A percentile compares a stretch with the other conserved stretches of the same genome.
phyloP scores from a whole-genome alignment of 805 yeast genomes.

The Candida tibetensis region DNA sequence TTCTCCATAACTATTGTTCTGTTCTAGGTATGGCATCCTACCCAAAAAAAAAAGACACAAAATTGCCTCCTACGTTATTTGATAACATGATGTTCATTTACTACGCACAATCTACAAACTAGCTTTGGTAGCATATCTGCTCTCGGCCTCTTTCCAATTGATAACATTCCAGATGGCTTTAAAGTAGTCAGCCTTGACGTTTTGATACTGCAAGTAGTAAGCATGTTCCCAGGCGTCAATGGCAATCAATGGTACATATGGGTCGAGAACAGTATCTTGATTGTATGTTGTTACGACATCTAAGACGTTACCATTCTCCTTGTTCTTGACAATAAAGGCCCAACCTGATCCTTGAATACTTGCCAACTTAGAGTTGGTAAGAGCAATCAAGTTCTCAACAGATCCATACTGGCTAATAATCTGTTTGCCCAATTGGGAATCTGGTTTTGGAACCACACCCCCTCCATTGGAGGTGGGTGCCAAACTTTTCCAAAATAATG shows the following conservation, averaged over 20 bases:
- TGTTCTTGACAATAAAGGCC: conserved; percentile 50
- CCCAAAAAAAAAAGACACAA: too few species aligned
- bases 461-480: conserved; percentile 46
- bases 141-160: conserved; percentile 51
- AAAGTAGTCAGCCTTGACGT: conserved; percentile 49
- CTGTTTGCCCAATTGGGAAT: conserved; percentile 34
- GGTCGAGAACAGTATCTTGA: conserved; percentile 48
- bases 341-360: conserved; percentile 54
- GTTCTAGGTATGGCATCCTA: too few species aligned
- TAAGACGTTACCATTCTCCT: conserved; percentile 40
- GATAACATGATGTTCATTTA: too few species aligned
- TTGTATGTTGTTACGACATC: conserved; percentile 46
- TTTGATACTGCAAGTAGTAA: conserved; percentile 51
- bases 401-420: conserved; percentile 45
- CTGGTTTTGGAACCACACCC: conserved; percentile 22
- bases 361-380: conserved; percentile 43
- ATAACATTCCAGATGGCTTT: conserved; percentile 51
- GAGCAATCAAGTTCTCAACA: conserved; percentile 39
- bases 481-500: conserved; percentile 49
- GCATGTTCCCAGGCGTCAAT: conserved; percentile 58
- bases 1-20: too few species aligned
- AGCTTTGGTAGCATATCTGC: conserved; percentile 27
- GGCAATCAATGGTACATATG: conserved; percentile 45
- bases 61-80: too few species aligned
- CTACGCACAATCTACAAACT: too few species aligned